A percentile compares a stretch with the other conserved stretches of the same genome.
Evolutionary conservation across 352 stramenopile species (phyloP).

Genomic region (Phytophthora litchii): DNA sequence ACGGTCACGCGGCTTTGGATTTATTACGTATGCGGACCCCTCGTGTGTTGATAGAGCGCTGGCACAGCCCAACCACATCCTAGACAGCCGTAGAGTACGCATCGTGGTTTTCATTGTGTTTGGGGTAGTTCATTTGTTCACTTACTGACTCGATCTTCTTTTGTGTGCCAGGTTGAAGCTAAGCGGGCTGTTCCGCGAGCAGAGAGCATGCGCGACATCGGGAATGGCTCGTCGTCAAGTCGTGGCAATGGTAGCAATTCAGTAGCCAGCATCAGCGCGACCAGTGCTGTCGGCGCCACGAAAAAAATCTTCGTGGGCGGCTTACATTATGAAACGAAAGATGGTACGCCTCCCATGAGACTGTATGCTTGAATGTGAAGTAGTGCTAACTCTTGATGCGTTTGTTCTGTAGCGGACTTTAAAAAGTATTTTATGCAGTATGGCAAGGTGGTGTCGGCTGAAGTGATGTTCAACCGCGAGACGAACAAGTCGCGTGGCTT

Average conservation of each 20-base stretch:
- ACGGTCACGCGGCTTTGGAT: conserved; percentile 91
- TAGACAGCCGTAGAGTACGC: conserved; percentile 86
- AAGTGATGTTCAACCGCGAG: conserved; percentile 96
- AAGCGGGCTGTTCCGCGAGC: conserved; percentile 91
- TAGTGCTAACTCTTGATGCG: conserved; percentile 6
- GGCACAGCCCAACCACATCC: conserved; percentile 88
- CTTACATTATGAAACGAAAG: conserved; percentile 94
- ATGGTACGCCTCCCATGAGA: conserved; percentile 57
- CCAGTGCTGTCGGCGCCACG: conserved; percentile 70
- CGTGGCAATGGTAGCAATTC: conserved; percentile 55
- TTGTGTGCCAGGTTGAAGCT: conserved; percentile 79
- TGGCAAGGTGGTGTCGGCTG: conserved; percentile 91
- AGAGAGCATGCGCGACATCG: conserved; percentile 80
- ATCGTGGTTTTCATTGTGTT: neutral
- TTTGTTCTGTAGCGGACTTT: conserved; percentile 73
- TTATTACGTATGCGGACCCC: conserved; percentile 93
- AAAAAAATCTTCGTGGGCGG: conserved; percentile 94
- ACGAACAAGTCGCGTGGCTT: conserved; percentile 95
- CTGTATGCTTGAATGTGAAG: no score
- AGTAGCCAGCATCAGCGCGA: conserved; percentile 60
- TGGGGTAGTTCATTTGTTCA: neutral
- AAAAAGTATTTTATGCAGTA: conserved; percentile 94
- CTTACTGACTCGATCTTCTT: conserved; percentile 27
- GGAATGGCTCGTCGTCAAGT: conserved; percentile 48
- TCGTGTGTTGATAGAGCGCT: conserved; percentile 90